Conservation (phyloP, 208 protist genomes). For the Crithidia expoeki region DNA sequence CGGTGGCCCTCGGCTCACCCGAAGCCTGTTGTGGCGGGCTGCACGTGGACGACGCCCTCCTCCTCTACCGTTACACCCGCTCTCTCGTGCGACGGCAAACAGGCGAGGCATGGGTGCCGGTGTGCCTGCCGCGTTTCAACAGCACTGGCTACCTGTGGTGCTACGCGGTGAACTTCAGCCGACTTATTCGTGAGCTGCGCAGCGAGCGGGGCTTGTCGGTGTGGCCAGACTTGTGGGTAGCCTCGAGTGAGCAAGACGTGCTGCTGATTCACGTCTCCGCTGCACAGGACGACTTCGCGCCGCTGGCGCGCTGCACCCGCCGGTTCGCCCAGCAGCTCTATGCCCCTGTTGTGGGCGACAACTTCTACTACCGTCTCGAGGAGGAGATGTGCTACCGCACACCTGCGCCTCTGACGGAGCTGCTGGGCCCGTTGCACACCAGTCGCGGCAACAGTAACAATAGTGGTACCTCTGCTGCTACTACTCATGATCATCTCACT, state of each 20-base stretch:
- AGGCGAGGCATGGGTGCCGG: conserved; percentile 73
- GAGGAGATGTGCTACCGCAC: conserved; percentile 32
- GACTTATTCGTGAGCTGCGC: conserved; percentile 21
- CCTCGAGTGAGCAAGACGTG: conserved; percentile 29
- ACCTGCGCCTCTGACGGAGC: conserved; percentile 28
- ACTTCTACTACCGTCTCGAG: conserved; percentile 26
- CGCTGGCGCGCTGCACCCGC: conserved; percentile 23
- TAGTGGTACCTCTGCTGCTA: neutral
- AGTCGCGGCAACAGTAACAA: neutral
- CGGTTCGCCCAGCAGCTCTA: conserved; percentile 25
- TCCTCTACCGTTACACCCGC: conserved; percentile 65
- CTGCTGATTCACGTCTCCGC: conserved; percentile 56
- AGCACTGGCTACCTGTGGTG: conserved; percentile 79
- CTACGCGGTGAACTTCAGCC: conserved; percentile 51
- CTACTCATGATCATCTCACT: too few species aligned
- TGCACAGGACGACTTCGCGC: conserved; percentile 40
- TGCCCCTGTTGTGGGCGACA: conserved; percentile 20
- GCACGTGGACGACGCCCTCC: conserved; percentile 55
- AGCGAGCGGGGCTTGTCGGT: conserved; percentile 12
- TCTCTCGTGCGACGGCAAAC: conserved; percentile 52
- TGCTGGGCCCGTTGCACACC: conserved; percentile 16
- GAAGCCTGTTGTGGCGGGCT: conserved; percentile 31
- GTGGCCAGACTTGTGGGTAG: conserved; percentile 26
- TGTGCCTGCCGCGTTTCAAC: conserved; percentile 81
- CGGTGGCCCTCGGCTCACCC: conserved; percentile 15